Evolutionary conservation across 108 stramenopile genomes (phyloP), one percentile per base, ranked within the genome.

Genomic region (Nitzschia putrida): DNA sequence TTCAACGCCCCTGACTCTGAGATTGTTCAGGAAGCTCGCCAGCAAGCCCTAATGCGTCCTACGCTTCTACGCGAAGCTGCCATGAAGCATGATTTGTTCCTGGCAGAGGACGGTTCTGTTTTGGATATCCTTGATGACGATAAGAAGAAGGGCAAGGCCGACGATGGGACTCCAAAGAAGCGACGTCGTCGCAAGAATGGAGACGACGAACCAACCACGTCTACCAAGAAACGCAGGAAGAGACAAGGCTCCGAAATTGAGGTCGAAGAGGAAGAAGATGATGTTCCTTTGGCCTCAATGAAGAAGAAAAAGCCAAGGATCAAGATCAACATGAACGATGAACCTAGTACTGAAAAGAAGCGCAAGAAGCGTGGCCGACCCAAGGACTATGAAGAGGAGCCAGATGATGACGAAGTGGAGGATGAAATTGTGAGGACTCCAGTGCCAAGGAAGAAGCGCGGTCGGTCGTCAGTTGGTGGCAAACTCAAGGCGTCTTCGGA

Each of bases 1-100:
- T 92, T 88, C 67, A 92, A 95, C 68, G 77, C 85, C 8, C 76
- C 80, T 38, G 83, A 88, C 41, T 92, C 91, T 53, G 91, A 92
- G 40, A 90, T 92, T 66, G 89, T 90, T n/a, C 79, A 80, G 66
- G 91, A 95, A 57, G 86, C 85, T 7, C 63, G 79, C 21, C 75
- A 87, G 24, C 94, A 95, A 66, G 85, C 85, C 10, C 57, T 92
- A 20, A 73, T 86, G 83, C 65, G 84, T 34, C 91, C 91, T 16
- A 75, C 67, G 16, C 63, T 90, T 18, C 72, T 95, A 53, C 76
- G 81, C 57, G 79, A 88, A 16, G 94, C 94, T 18, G 90, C 90
- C 11, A 56, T 79, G 52, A 85, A 90, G 69, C 72, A 92, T 64
- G 65, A 83, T 43, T 61, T 95, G 5, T 95, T 95, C 69, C 76